Evolutionary conservation across 345 rosid species (phyloP).

Genomic region (Fremontodendron californicum): DNA sequence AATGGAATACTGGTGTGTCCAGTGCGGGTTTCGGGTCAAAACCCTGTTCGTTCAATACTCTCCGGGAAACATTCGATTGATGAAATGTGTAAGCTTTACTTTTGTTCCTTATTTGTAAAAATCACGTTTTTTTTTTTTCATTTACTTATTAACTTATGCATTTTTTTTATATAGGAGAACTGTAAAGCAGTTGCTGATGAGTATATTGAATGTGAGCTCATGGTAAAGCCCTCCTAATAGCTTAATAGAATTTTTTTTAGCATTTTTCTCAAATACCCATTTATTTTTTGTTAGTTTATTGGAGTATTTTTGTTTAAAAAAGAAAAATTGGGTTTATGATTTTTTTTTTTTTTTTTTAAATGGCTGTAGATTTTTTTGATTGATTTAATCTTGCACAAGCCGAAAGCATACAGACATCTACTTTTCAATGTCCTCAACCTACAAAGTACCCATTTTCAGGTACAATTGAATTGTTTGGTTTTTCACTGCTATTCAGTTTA

Average conservation of each 20-base stretch:
- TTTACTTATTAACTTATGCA: neutral
- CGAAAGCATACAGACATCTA: constrained; percentile 70
- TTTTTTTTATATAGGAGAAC: constrained; percentile 37
- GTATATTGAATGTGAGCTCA: constrained; percentile 74
- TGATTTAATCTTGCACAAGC: constrained; percentile 84
- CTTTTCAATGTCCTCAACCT: constrained; percentile 60
- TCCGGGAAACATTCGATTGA: constrained; percentile 66
- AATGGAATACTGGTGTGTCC: constrained; percentile 55
- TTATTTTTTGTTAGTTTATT: neutral
- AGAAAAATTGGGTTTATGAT: neutral
- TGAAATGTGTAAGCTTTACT: constrained; percentile 58
- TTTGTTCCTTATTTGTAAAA: neutral
- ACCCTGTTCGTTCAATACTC: constrained; percentile 67
- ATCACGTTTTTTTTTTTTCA: neutral
- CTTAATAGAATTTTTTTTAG: neutral
- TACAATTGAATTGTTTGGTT: constrained; percentile 17
- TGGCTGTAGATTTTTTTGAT: constrained; percentile 60
- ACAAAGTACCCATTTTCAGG: constrained; percentile 46
- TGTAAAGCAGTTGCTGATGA: constrained; percentile 72
- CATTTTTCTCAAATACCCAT: neutral
- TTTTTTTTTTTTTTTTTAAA: neutral
- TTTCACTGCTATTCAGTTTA: neutral
- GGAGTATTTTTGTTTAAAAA: neutral
- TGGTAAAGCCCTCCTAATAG: constrained; percentile 35
- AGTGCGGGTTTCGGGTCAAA: constrained; percentile 54